Conservation (phyloP, 2,329 filamentous ascomycete genomes). For the Ophiostoma ulmi region DNA sequence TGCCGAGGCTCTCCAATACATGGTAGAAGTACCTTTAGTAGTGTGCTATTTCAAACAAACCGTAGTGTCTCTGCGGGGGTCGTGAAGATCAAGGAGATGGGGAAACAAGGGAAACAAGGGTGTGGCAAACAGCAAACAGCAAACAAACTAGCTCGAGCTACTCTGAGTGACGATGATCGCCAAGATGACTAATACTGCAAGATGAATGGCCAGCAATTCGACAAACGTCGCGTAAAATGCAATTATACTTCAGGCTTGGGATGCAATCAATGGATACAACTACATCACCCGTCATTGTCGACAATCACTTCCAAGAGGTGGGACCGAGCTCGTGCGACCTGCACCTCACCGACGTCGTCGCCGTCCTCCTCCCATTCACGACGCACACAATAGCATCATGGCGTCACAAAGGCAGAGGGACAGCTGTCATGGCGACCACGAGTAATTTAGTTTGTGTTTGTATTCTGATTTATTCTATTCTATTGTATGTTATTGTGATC, state of each 20-base stretch:
- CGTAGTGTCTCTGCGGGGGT: neutral
- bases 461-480: neutral
- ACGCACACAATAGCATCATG: constrained; percentile 15
- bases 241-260: no score
- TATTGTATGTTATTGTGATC: neutral
- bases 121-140: no score
- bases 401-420: neutral
- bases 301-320: neutral
- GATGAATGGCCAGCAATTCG: no score
- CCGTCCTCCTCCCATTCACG: constrained; percentile 6
- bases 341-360: neutral
- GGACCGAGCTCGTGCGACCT: constrained; percentile 1
- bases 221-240: no score
- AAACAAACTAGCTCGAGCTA: no score
- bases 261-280: no score
- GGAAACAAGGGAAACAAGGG: no score
- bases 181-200: neutral
- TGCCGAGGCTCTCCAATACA: neutral
- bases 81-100: neutral
- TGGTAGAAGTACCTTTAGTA: neutral
- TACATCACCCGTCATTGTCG: no score
- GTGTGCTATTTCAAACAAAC: no score
- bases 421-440: neutral
- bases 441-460: neutral
- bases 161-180: neutral